phyloP scores from a whole-genome alignment of 208 protist species.

The Naegleria gruberi region DNA sequence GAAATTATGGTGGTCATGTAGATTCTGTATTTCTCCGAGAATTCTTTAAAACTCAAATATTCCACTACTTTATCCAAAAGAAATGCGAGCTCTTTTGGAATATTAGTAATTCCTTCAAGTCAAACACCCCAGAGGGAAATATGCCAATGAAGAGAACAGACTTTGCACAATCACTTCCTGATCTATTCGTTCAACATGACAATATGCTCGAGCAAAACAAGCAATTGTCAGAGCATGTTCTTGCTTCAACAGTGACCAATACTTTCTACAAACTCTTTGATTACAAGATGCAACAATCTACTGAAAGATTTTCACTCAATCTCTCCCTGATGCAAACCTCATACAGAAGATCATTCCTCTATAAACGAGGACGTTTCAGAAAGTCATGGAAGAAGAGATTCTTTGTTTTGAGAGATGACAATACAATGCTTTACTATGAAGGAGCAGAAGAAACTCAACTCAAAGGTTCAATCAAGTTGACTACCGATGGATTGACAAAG shows the following conservation, averaged over 20 bases:
- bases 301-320: background rate
- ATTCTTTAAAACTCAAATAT: background rate
- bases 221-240: background rate
- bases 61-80: background rate
- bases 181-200: too few species aligned
- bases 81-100: background rate
- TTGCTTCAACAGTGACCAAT: background rate
- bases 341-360: background rate
- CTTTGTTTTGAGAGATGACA: background rate
- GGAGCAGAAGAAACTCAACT: background rate
- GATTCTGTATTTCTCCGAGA: background rate
- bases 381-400: background rate
- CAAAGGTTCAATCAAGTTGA: background rate
- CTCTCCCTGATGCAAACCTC: background rate
- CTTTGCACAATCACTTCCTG: background rate
- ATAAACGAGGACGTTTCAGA: background rate
- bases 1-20: background rate
- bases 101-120: background rate
- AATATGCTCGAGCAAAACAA: too few species aligned
- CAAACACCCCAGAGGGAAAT: too few species aligned
- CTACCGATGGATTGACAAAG: background rate
- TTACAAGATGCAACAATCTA: background rate
- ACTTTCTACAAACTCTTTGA: background rate
- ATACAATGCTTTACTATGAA: background rate
- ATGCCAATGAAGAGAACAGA: background rate